Evolutionary conservation across 805 yeast species (phyloP).

Genomic region (Pichia sporocuriosa): DNA sequence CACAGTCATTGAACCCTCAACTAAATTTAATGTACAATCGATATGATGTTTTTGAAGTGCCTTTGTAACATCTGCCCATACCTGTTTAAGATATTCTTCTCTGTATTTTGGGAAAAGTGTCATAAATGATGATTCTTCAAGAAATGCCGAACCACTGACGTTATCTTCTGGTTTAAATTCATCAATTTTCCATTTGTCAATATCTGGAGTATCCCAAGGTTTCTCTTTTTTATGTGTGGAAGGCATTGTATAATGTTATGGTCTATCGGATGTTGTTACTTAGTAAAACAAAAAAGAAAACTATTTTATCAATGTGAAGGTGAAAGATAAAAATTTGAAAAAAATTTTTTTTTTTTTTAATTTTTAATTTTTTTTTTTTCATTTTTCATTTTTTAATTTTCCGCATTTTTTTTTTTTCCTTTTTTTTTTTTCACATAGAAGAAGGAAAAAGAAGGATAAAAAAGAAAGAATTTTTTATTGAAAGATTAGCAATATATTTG

Average conservation of each 20-base stretch:
- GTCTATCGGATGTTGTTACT: background rate
- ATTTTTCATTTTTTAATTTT: background rate
- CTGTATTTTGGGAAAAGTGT: slow-evolving; percentile 95
- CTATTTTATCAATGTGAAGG: too few species aligned
- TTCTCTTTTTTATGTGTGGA: slow-evolving; percentile 91
- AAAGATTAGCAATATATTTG: too few species aligned
- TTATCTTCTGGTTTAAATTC: slow-evolving; percentile 89
- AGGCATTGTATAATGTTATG: slow-evolving; percentile 61
- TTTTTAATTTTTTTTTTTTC: background rate
- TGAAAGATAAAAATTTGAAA: too few species aligned
- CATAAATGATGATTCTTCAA: slow-evolving; percentile 95
- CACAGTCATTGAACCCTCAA: slow-evolving; percentile 97
- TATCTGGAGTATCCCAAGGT: slow-evolving; percentile 96
- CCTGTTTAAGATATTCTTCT: slow-evolving; percentile 77
- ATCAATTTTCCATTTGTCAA: slow-evolving; percentile 87
- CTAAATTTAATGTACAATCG: slow-evolving; percentile 80
- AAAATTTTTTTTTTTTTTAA: background rate
- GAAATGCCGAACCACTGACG: slow-evolving; percentile 75
- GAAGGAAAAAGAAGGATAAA: background rate
- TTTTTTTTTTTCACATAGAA: background rate
- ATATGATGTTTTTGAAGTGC: slow-evolving; percentile 67
- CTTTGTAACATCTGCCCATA: slow-evolving; percentile 91
- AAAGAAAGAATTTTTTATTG: too few species aligned
- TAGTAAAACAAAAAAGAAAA: too few species aligned
- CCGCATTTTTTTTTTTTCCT: background rate